Evolutionary conservation across 179 eudicot species (phyloP), one percentile per base, ranked within the genome.

Genomic region (Sideroxylon spinosum): DNA sequence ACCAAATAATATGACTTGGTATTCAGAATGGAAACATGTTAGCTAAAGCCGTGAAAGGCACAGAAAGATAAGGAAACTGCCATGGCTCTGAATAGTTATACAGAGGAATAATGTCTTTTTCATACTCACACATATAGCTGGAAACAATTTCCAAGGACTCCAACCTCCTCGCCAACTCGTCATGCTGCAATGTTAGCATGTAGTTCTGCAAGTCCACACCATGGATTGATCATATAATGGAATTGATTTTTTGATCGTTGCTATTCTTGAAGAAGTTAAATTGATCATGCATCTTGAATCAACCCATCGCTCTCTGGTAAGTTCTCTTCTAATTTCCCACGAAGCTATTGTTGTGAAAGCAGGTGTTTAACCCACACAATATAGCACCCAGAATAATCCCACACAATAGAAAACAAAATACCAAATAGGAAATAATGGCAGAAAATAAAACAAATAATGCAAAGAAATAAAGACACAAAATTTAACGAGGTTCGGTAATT

Each of bases 61-160:
- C 6, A 65, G 86, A 76, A 46, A 74, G 80, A 0, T 80, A 73
- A 79, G 82, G 84, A 29, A 78, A 84, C 78, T 80, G 78, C 80
- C 78, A 75, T 78, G 78, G 81, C 49, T 75, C 67, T 53, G 59
- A 55, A 25, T n/a, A n/a, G n/a, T 10, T 49, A 22, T 12, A 65
- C 4, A 0, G 73, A 76, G 71, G 75, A 63, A 49, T 29, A 29
- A 29, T 68, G 44, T 48, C 76, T 26, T 23, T 55, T 6, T 80
- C 78, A 52, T 75, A 59, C 67, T 28, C 52, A 23, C 61, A 78
- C 17, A 48, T 77, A 25, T 64, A 81, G 13, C 87, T 83, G 50
- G 59, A 68, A 23, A 86, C 85, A 68, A 81, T 83, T 46, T 88
- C 89, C 56, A 88, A 52, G 4, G 85, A 62, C 68, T 83, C 88